Conservation (phyloP, 1,284 basidiomycete genomes). For the Pseudozyma thailandica region DNA sequence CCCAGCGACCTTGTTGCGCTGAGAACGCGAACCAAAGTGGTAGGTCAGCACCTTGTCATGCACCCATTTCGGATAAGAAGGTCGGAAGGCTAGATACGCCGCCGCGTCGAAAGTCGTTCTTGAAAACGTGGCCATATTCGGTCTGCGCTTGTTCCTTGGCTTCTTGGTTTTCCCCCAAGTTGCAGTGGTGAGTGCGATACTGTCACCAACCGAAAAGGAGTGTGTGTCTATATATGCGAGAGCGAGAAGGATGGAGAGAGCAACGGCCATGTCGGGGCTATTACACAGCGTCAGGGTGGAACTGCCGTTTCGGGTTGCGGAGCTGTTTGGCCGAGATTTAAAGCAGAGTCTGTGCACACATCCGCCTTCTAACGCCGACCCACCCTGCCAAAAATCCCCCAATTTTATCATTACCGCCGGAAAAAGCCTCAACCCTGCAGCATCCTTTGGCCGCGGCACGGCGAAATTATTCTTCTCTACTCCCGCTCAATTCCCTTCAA, state of each 20-base stretch:
- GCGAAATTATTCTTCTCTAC: background rate
- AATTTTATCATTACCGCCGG: constrained; percentile 18
- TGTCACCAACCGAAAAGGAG: too few relatives aligned
- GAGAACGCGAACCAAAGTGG: constrained; percentile 19
- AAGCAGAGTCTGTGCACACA: background rate
- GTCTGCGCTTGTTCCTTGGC: background rate
- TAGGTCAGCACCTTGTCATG: constrained; percentile 39
- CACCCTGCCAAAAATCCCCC: constrained; percentile 5
- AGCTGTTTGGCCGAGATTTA: too few relatives aligned
- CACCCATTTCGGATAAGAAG: constrained; percentile 50
- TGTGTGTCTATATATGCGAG: too few relatives aligned
- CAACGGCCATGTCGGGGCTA: too few relatives aligned
- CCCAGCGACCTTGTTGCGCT: background rate
- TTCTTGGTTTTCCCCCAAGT: background rate
- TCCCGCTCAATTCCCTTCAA: background rate
- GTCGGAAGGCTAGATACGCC: constrained; percentile 52
- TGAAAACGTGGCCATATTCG: constrained; percentile 48
- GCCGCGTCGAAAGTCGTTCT: constrained; percentile 48
- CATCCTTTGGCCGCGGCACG: too few relatives aligned
- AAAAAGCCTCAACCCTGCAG: constrained; percentile 5
- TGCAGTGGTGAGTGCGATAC: background rate
- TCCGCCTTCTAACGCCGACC: too few relatives aligned
- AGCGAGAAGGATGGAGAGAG: too few relatives aligned
- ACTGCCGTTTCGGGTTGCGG: too few relatives aligned
- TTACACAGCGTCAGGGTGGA: background rate